A percentile compares a stretch with the other conserved stretches of the same genome.
Evolutionary conservation across 371 early-diverging fungal species (phyloP).

Genomic region (Rhizopus stolonifer): DNA sequence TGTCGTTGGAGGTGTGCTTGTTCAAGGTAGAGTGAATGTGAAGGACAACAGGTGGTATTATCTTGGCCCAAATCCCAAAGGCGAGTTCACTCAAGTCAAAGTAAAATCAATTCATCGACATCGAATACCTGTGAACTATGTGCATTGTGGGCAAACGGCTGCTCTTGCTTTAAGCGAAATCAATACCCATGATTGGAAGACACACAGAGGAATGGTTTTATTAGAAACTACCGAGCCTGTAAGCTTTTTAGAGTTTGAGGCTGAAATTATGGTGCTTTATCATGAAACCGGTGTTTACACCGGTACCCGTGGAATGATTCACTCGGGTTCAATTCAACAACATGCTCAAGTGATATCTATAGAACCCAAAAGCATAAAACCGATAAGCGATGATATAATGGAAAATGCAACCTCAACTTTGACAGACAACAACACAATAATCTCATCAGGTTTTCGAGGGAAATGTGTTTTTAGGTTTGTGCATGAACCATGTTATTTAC

Average conservation of each 20-base stretch:
- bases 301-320: conserved; percentile 91
- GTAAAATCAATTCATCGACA: conserved; percentile 90
- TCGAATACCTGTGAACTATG: conserved; percentile 70
- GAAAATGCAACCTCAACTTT: conserved; percentile 11
- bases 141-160: conserved; percentile 83
- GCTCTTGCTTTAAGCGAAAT: conserved; percentile 64
- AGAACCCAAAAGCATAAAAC: neutral
- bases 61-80: conserved; percentile 57
- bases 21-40: conserved; percentile 48
- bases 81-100: conserved; percentile 46
- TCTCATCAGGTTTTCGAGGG: conserved; percentile 20
- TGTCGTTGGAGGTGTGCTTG: conserved; percentile 57
- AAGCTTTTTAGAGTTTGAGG: conserved; percentile 80
- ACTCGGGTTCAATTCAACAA: conserved; percentile 87
- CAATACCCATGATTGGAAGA: conserved; percentile 44
- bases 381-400: conserved; percentile 17
- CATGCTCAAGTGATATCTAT: conserved; percentile 62
- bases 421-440: conserved; percentile 1
- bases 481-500: conserved; percentile 78
- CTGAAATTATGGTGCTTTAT: conserved; percentile 82
- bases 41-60: conserved; percentile 31
- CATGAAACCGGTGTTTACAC: conserved; percentile 60
- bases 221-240: conserved; percentile 48
- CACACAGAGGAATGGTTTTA: conserved; percentile 88
- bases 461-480: conserved; percentile 73